Base-by-base conservation (phyloP, 768 basidiomycete species). In the Mycena rebaudengoi region DNA sequence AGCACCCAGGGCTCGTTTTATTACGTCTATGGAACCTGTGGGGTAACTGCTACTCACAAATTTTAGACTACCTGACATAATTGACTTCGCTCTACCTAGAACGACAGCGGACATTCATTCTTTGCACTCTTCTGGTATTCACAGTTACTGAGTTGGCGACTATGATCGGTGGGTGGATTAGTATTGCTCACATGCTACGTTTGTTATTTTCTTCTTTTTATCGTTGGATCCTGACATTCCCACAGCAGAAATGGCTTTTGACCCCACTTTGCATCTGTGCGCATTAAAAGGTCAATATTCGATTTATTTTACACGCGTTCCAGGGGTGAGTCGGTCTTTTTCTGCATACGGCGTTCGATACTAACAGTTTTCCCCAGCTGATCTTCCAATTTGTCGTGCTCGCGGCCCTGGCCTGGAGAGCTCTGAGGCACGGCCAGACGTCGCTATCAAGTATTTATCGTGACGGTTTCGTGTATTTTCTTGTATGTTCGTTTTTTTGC, bases 21-120 rank as follows among this genome's bases (percentile, higher is more conserved):
- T 68, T 81, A n/a, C 76, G 78, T 2, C 28, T 81, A 8, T 82
- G 81, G 81, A 65, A 76, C 23, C 64, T 80, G 6, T 80, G 80
- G 70, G 73, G 62, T 57, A 23, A 39, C 8, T 20, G 23, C 6
- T 16, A 25, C 3, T 20, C 1, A 13, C n/a, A 18, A n/a, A 1
- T 21, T n/a, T 32, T 29, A 13, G 25, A 4, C n/a, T n/a, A n/a
- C n/a, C n/a, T n/a, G n/a, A n/a, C n/a, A n/a, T 43, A 14, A 33
- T 37, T 58, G 7, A 58, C n/a, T n/a, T n/a, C n/a, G 16, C 28
- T 52, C 10, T 30, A 12, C 8, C 1, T 37, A 64, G 62, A 53
- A 26, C 62, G 62, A 26, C n/a, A 64, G 33, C 62, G 62, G 5
- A 40, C 13, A 23, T 46, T 64, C 7, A 58, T 64, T 20, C 4